phyloP scores from a whole-genome alignment of 1,284 basidiomycete genomes.

The Hemileia vastatrix region DNA sequence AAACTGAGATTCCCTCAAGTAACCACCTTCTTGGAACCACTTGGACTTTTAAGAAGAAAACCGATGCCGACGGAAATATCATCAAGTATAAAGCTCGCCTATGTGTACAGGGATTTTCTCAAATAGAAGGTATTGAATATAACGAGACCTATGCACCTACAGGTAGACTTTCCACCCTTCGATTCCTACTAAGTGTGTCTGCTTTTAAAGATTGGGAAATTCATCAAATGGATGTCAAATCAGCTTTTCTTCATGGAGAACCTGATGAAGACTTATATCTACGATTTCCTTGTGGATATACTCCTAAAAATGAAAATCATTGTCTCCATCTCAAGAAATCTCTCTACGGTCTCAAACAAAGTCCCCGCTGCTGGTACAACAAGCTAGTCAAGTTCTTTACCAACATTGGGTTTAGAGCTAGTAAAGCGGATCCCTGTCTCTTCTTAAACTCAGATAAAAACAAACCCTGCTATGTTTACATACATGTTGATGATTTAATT shows the following conservation, averaged over 20 bases:
- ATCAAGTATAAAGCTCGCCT: conserved; percentile 46
- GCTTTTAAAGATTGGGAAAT: conserved; percentile 42
- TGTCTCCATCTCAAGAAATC: conserved; percentile 3
- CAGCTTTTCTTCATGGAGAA: too few species aligned
- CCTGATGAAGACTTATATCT: too few species aligned
- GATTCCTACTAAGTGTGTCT: conserved; percentile 45
- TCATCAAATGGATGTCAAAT: conserved; percentile 49
- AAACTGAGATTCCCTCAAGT: too few species aligned
- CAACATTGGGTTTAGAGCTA: not conserved
- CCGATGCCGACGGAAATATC: conserved; percentile 41
- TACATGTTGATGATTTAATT: too few species aligned
- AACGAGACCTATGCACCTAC: conserved; percentile 48
- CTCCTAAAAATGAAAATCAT: too few species aligned
- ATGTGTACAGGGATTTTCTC: conserved; percentile 48
- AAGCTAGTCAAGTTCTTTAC: not conserved
- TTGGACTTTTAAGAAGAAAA: conserved; percentile 48
- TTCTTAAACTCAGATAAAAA: too few species aligned
- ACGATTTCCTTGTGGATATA: too few species aligned
- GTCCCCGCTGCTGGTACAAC: not conserved
- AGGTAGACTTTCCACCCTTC: conserved; percentile 43
- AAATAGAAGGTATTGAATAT: conserved; percentile 48
- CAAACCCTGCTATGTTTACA: too few species aligned
- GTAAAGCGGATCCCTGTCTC: not conserved
- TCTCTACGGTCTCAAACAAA: not conserved
- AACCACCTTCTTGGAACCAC: conserved; percentile 38